Conservation (phyloP, 2,329 filamentous ascomycete genomes). For the Chrysoporthe cubensis region DNA sequence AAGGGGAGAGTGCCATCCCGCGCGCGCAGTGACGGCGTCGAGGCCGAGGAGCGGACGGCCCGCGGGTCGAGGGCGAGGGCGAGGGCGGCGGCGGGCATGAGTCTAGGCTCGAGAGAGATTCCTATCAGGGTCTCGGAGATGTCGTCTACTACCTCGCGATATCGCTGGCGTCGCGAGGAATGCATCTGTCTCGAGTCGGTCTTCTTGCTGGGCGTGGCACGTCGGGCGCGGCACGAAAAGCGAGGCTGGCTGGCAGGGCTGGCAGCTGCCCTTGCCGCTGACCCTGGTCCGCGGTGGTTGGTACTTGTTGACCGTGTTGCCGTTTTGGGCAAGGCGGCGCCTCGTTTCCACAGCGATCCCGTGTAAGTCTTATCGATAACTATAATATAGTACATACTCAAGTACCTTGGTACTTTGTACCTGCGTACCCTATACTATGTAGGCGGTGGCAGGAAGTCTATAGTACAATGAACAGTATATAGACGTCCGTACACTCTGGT, state of each 20-base stretch:
- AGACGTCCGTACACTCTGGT: background rate
- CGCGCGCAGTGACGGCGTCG: constrained; percentile 77
- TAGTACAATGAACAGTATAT: no score
- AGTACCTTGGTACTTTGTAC: no score
- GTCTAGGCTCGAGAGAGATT: constrained; percentile 46
- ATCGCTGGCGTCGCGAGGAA: constrained; percentile 35
- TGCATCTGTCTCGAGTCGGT: constrained; percentile 29
- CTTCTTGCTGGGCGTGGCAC: background rate
- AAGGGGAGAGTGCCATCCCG: constrained; percentile 68
- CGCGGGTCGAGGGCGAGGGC: constrained; percentile 41
- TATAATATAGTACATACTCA: no score
- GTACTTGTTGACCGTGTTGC: constrained; percentile 7
- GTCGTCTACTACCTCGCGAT: constrained; percentile 34
- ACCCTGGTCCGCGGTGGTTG: constrained; percentile 5
- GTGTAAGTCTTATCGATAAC: constrained; percentile 5
- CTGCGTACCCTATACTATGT: no score
- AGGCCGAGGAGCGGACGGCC: constrained; percentile 68
- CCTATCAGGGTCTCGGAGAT: constrained; percentile 40
- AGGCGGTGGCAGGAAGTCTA: no score
- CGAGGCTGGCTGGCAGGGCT: constrained; percentile 7
- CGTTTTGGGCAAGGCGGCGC: constrained; percentile 2
- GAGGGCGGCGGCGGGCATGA: constrained; percentile 49
- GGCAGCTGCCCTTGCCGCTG: background rate
- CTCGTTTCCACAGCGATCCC: constrained; percentile 12
- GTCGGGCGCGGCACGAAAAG: no score